phyloP scores from a whole-genome alignment of 805 yeast genomes.

The Deakozyma indianensis region DNA sequence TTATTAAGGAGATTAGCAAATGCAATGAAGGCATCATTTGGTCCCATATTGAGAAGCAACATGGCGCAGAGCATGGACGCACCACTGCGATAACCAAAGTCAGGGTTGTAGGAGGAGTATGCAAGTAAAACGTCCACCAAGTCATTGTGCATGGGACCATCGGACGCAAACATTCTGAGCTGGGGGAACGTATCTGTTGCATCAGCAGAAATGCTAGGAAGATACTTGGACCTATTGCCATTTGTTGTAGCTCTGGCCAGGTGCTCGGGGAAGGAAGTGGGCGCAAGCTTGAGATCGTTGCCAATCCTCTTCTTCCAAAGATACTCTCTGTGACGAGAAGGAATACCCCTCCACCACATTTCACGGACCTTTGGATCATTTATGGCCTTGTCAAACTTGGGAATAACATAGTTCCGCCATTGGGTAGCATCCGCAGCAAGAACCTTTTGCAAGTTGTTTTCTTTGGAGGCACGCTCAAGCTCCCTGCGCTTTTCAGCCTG shows the following conservation, averaged over 20 bases:
- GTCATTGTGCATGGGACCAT: conserved; percentile 21
- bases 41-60: conserved; percentile 24
- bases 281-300: conserved; percentile 16
- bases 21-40: conserved; percentile 26
- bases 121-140: conserved; percentile 24
- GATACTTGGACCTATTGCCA: neutral
- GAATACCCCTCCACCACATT: conserved; percentile 49
- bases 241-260: conserved; percentile 5
- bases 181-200: conserved; percentile 23
- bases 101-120: conserved; percentile 15
- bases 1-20: conserved; percentile 25
- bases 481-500: conserved; percentile 25
- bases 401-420: conserved; percentile 30
- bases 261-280: conserved; percentile 5
- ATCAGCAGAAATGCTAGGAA: conserved; percentile 12
- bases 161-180: conserved; percentile 22
- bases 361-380: conserved; percentile 31
- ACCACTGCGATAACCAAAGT: conserved; percentile 24
- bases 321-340: conserved; percentile 27
- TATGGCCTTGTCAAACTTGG: conserved; percentile 23
- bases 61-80: conserved; percentile 28
- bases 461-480: conserved; percentile 12
- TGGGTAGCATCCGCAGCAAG: conserved; percentile 13
- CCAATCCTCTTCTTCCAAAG: conserved; percentile 40
- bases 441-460: conserved; percentile 12